Base-by-base conservation (phyloP, 169 alveolate species). In the Perkinsus marinus region DNA sequence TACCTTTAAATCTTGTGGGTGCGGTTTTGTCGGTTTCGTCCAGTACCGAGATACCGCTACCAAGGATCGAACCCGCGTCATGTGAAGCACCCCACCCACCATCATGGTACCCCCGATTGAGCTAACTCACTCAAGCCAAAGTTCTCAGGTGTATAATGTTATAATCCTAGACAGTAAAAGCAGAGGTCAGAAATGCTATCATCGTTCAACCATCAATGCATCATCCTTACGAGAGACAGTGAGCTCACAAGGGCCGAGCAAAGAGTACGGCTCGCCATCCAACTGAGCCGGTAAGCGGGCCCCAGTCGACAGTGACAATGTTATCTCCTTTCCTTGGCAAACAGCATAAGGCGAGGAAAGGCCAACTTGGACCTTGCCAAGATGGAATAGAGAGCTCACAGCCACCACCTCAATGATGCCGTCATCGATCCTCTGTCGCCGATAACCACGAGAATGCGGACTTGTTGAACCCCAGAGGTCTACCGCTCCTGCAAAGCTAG, bases 401-500 rank as follows among this genome's bases (percentile, higher is more conserved):
- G 93, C 94, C 39, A 68, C 91, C 79, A 93, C 94, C 36, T 93
- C 94, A 37, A 93, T 93, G 69, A 93, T 38, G 39, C 94, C 94
- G 57, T 93, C 94, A 68, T 93, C 94, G 39, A 93, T 90, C 68
- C 68, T 93, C 41, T 93, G 94, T 22, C 9, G 17, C n/a, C 91
- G 41, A 69, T 91, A 93, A 2, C 79, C 79, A 30, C 22, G 79
- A 26, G 79, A 57, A 13, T 30, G 79, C 26, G 79, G 79, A 30
- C 79, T 57, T 5, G 79, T 57, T 0, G 92, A 41, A 46, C 92
- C 92, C 94, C 94, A 93, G 17, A 93, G 91, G 39, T 93, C 92
- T 19, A 93, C 92, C 34, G 93, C 94, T 10, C 94, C 94, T 10
- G 94, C 90, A 93, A 93, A 93, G 43, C 94, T 93, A 26, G 94